Evolutionary conservation across 176 grass and related monocot genomes (phyloP), one percentile per base, ranked within the genome.

Genomic region (Avena insularis): DNA sequence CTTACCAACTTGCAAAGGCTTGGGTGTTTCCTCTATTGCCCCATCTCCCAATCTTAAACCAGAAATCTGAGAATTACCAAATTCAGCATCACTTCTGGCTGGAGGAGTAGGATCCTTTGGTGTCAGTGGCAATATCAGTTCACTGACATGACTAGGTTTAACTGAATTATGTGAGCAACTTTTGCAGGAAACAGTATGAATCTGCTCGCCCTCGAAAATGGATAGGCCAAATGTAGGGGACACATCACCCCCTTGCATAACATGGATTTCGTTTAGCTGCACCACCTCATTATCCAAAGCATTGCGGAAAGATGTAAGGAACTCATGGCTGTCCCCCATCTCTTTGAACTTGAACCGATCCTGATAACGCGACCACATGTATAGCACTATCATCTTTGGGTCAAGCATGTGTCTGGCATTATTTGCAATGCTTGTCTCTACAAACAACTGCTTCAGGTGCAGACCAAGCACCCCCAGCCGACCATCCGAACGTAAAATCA

Each of bases 321-420:
- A 85, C 58, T 98, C 93, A 65, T 91, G 88, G 84, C 96, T 95
- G 65, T 98, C 90, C 6, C 91, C 89, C 78, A 94, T 88, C 59
- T 59, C 47, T 35, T 57, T 29, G 9, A 27, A 66, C 38, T 27
- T 14, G 12, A 81, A 98, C 48, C 53, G 83, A 3, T 16, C 4
- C 12, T 36, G 69, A 77, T 93, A 63, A 71, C 64, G 87, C 23
- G 20, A 12, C 0, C 59, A 63, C 53, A 98, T 33, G 63, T 70
- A 60, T 75, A 3, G 25, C 47, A 94, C 77, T 79, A 98, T 79
- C n/a, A 69, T 79, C 7, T 15, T 50, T 12, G 93, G 92, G 71
- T 85, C 53, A 72, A 94, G 66, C 13, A 10, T 20, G 9, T 2
- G 45, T 84, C 79, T 89, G 8, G 45, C 70, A 92, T 75, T 38